Percentiles rank a stretch among this genome's conserved stretches.
These are phyloP conservation scores for Gamarada debralockiae DNA, from an alignment of 495 filamentous ascomycete genomes.

Conservation along the genomic window DNA sequence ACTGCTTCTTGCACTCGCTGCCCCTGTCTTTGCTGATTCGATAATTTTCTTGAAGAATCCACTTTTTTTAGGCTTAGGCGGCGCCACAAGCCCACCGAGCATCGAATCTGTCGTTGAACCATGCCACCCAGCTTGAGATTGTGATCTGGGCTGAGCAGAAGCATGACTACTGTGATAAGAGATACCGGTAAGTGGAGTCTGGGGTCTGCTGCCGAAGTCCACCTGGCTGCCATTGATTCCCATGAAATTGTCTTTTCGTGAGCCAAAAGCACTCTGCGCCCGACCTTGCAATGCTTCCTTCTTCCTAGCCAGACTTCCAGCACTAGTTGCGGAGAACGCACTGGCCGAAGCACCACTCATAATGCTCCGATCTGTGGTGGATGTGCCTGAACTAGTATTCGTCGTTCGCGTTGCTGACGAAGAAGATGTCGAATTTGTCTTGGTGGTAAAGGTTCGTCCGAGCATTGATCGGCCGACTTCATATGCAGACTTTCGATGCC, in stretches of 20 bases:
- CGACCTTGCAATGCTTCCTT: slow-evolving; percentile 39
- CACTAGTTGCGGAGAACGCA: slow-evolving; percentile 90
- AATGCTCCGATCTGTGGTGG: slow-evolving; percentile 74
- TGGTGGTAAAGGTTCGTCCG: slow-evolving; percentile 78
- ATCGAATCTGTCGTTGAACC: slow-evolving; percentile 49
- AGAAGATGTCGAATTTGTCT: slow-evolving; percentile 73
- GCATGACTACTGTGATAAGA: slow-evolving; percentile 85
- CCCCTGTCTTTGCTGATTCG: slow-evolving; percentile 89
- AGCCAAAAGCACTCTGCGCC: slow-evolving; percentile 49
- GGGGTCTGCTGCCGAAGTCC: slow-evolving; percentile 45
- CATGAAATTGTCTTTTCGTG: slow-evolving; percentile 39
- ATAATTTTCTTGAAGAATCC: slow-evolving; percentile 97
- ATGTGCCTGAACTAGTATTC: slow-evolving; percentile 66
- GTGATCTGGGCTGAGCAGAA: slow-evolving; percentile 44
- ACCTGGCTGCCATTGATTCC: slow-evolving; percentile 15
- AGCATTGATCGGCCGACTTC: slow-evolving; percentile 70
- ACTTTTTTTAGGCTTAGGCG: slow-evolving; percentile 84
- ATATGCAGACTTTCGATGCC: slow-evolving; percentile 74
- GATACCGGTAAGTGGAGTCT: slow-evolving; percentile 70
- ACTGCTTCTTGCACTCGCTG: slow-evolving; percentile 82
- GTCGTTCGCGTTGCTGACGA: slow-evolving; percentile 68
- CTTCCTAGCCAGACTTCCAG: slow-evolving; percentile 82
- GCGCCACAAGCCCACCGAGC: slow-evolving; percentile 74
- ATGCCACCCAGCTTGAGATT: slow-evolving; percentile 42
- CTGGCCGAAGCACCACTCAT: slow-evolving; percentile 93